These are phyloP conservation scores for Xerocomus spinulosus DNA, from an alignment of 768 basidiomycete genomes.

Conservation along the genomic window DNA sequence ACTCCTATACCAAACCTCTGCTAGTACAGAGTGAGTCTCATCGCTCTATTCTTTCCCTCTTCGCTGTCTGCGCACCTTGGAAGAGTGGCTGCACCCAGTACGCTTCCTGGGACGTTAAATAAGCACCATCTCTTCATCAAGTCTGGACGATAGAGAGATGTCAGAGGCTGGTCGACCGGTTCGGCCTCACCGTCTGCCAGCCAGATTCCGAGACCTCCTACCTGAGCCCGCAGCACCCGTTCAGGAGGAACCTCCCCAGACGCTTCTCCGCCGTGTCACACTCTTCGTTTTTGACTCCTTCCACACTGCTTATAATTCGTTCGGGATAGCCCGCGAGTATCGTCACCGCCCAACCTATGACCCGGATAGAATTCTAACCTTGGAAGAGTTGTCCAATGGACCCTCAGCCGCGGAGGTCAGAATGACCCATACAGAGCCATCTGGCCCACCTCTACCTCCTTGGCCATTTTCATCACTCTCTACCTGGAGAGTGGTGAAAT, in stretches of 20 bases:
- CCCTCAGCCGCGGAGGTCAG: too few relatives aligned
- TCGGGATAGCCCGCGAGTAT: neutral
- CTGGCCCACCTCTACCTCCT: neutral
- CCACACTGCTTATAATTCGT: neutral
- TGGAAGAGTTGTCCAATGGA: neutral
- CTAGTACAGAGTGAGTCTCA: too few relatives aligned
- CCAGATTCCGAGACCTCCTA: neutral
- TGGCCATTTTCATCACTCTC: conserved; percentile 13
- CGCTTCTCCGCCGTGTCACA: neutral
- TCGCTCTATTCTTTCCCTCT: too few relatives aligned
- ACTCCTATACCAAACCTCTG: too few relatives aligned
- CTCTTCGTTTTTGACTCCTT: neutral
- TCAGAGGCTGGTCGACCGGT: neutral
- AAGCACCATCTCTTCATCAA: too few relatives aligned
- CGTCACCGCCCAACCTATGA: neutral
- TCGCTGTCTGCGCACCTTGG: too few relatives aligned
- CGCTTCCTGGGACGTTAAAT: too few relatives aligned
- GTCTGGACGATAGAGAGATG: too few relatives aligned
- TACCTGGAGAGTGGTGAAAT: conserved; percentile 11
- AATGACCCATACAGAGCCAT: neutral
- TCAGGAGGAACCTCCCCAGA: neutral
- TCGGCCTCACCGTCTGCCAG: neutral
- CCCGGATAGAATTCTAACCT: neutral
- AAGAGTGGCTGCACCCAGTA: too few relatives aligned
- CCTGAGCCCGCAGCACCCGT: neutral